Percentiles rank a stretch among this genome's conserved stretches.
phyloP scores from a whole-genome alignment of 768 basidiomycete species.

The Obba rivulosa region DNA sequence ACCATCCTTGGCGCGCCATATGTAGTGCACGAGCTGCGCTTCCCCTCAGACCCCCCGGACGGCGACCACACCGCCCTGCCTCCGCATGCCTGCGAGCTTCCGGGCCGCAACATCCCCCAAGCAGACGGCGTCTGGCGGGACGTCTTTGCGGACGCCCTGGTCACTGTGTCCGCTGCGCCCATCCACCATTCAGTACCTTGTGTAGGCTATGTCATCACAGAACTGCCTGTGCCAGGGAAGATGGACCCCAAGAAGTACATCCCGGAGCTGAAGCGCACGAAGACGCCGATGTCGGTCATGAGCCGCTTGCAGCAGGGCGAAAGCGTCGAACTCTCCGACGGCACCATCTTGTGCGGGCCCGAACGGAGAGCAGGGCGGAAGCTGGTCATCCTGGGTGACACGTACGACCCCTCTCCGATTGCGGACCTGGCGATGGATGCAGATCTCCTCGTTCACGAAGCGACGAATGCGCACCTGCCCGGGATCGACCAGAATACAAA shows the following conservation, averaged over 20 bases:
- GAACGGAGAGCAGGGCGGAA: conserved; percentile 63
- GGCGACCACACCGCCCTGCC: conserved; percentile 47
- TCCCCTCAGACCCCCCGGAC: conserved; percentile 48
- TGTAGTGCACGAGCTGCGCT: conserved; percentile 79
- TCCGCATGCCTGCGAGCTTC: conserved; percentile 48
- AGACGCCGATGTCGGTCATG: conserved; percentile 65
- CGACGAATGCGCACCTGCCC: conserved; percentile 81
- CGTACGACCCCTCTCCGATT: conserved; percentile 72
- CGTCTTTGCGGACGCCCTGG: conserved; percentile 49
- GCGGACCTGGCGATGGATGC: conserved; percentile 53
- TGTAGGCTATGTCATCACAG: conserved; percentile 70
- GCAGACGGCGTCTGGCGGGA: conserved; percentile 58
- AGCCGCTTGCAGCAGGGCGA: conserved; percentile 61
- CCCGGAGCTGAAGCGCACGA: conserved; percentile 64
- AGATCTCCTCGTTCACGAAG: conserved; percentile 81
- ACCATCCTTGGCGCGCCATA: conserved; percentile 62
- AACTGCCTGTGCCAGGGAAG: conserved; percentile 71
- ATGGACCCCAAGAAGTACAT: conserved; percentile 65
- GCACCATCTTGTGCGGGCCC: conserved; percentile 67
- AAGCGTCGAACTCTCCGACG: conserved; percentile 59
- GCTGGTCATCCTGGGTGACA: conserved; percentile 80
- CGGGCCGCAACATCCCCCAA: conserved; percentile 62
- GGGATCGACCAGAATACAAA: conserved; percentile 58
- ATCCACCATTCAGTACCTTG: conserved; percentile 79
- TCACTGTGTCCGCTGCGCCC: conserved; percentile 72